A percentile compares a stretch with the other conserved stretches of the same genome.
phyloP scores from a whole-genome alignment of 441 rosid species.

The Gossypium schwendimanii region DNA sequence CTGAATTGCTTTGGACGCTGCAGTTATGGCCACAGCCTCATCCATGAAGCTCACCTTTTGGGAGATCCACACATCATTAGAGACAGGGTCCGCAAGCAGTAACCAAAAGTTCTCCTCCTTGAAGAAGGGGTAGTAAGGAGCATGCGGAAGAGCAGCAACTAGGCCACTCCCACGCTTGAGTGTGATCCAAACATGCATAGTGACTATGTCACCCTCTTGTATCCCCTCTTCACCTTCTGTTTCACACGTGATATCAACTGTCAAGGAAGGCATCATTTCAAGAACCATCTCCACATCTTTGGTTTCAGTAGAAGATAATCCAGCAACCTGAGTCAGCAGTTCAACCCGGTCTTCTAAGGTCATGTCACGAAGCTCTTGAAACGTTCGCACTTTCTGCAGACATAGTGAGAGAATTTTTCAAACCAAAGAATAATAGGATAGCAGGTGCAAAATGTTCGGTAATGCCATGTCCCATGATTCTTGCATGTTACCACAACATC shows the following conservation, averaged over 20 bases:
- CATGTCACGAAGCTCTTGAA: slow-evolving; percentile 79
- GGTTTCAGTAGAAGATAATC: slow-evolving; percentile 60
- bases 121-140: slow-evolving; percentile 78
- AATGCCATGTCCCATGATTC: not conserved
- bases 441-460: not conserved
- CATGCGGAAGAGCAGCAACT: slow-evolving; percentile 79
- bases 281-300: slow-evolving; percentile 77
- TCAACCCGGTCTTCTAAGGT: slow-evolving; percentile 56
- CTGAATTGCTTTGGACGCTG: slow-evolving; percentile 85
- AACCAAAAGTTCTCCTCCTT: slow-evolving; percentile 97
- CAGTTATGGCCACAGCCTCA: slow-evolving; percentile 65
- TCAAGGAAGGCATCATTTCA: slow-evolving; percentile 89
- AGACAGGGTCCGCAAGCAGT: slow-evolving; percentile 69
- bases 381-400: slow-evolving; percentile 79
- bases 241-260: slow-evolving; percentile 77
- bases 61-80: slow-evolving; percentile 86
- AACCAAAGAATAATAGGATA: slow-evolving; percentile 7
- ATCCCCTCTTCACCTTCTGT: slow-evolving; percentile 98
- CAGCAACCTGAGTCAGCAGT: slow-evolving; percentile 66
- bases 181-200: slow-evolving; percentile 81
- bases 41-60: slow-evolving; percentile 96
- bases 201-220: slow-evolving; percentile 87
- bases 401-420: slow-evolving; percentile 11
- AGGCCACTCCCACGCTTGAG: slow-evolving; percentile 80
- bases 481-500: not conserved